Evolutionary conservation across 2,329 filamentous ascomycete genomes (phyloP).

Genomic region (Calonectria leucothoes): DNA sequence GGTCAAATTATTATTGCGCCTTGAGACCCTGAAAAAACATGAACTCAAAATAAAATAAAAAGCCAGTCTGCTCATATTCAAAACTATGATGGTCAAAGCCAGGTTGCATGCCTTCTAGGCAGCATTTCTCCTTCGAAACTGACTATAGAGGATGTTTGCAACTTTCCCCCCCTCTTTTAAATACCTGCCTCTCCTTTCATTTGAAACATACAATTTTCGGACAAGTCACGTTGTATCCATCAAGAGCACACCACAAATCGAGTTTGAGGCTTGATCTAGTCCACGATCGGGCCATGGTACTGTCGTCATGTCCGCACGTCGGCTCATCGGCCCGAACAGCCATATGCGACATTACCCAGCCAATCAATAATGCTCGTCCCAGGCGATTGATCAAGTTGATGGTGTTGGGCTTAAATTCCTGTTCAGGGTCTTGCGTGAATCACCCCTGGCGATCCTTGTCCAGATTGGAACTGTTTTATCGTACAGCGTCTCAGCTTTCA

Average conservation of each 20-base stretch:
- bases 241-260: background rate
- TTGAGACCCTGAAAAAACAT: no score
- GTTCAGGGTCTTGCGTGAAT: constrained; percentile 23
- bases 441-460: constrained; percentile 18
- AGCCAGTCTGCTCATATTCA: background rate
- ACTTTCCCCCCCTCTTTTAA: background rate
- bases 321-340: constrained; percentile 35
- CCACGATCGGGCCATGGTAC: constrained; percentile 9
- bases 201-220: background rate
- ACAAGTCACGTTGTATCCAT: background rate
- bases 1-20: background rate
- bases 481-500: constrained; percentile 10
- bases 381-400: constrained; percentile 2
- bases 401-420: constrained; percentile 13
- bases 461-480: background rate
- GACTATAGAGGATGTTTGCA: no score
- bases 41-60: background rate
- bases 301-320: constrained; percentile 14
- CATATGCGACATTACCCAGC: constrained; percentile 22
- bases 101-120: background rate
- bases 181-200: background rate
- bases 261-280: background rate
- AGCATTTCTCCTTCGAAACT: background rate
- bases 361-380: constrained; percentile 30
- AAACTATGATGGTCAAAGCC: background rate